A percentile compares a stretch with the other conserved stretches of the same genome.
phyloP scores from a whole-genome alignment of 2,329 filamentous ascomycete genomes.

The Fusarium praegraminearum region DNA sequence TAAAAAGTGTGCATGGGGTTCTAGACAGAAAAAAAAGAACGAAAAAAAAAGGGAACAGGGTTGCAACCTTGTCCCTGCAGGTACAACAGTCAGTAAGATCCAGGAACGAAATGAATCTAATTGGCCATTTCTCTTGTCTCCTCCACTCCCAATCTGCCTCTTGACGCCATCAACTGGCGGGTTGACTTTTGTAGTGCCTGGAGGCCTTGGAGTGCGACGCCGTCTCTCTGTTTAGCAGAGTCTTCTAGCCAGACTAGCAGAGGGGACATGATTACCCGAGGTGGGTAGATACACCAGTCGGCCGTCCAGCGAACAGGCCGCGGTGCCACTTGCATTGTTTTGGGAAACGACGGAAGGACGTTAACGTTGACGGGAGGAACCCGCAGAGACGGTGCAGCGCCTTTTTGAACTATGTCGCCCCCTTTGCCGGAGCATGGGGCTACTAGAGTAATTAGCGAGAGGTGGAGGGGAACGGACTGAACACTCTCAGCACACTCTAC shows the following conservation, averaged over 20 bases:
- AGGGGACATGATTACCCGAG: conserved; percentile 40
- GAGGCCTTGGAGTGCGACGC: not conserved
- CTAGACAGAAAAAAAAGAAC: not conserved
- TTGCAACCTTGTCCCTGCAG: conserved; percentile 38
- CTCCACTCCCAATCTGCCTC: conserved; percentile 26
- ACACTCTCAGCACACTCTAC: conserved; percentile 5
- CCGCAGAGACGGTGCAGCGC: conserved; percentile 37
- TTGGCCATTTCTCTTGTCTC: conserved; percentile 11
- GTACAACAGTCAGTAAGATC: conserved; percentile 24
- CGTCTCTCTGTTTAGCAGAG: conserved; percentile 21
- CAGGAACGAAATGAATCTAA: conserved; percentile 33
- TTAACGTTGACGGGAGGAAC: conserved; percentile 35
- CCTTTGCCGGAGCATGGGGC: conserved; percentile 27
- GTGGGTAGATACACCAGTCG: conserved; percentile 29
- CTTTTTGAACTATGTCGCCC: conserved; percentile 16
- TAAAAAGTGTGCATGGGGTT: conserved; percentile 17
- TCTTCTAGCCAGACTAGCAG: conserved; percentile 27
- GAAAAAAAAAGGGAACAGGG: conserved; percentile 25
- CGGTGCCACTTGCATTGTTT: conserved; percentile 27
- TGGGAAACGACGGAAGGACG: conserved; percentile 18
- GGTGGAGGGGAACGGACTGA: conserved; percentile 13
- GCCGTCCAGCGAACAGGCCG: conserved; percentile 20
- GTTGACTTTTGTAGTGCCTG: not conserved
- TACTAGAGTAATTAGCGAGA: conserved; percentile 12
- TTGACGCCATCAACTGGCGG: conserved; percentile 36